These are phyloP conservation scores for Calonectria pseudoreteaudii DNA, from an alignment of 2,329 filamentous ascomycete species.

Conservation along the genomic window DNA sequence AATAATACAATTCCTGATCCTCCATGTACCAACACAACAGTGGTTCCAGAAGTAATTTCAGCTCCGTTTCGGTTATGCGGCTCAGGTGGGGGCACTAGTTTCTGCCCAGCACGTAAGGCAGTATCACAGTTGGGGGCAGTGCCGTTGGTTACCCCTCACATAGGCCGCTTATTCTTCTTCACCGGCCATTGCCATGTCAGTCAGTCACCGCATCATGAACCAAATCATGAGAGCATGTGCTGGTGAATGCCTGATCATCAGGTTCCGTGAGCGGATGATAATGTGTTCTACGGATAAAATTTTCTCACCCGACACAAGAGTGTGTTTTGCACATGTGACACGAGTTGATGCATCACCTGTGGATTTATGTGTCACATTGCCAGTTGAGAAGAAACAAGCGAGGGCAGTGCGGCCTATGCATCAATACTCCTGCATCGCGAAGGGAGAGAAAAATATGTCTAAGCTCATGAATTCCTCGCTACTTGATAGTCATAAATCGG, in stretches of 20 bases:
- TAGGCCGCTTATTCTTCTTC: neutral
- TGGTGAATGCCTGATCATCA: neutral
- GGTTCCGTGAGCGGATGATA: neutral
- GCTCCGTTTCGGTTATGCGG: neutral
- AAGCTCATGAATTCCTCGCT: neutral
- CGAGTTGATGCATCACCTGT: neutral
- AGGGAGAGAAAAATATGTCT: neutral
- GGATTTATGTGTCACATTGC: neutral
- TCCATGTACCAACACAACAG: neutral
- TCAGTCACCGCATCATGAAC: neutral
- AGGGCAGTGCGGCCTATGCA: neutral
- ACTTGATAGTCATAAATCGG: neutral
- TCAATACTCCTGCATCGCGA: neutral
- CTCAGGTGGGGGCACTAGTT: neutral
- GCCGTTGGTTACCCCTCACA: neutral
- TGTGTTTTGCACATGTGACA: neutral
- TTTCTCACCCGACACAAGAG: neutral
- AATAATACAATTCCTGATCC: neutral
- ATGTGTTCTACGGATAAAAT: neutral
- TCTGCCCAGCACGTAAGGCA: neutral
- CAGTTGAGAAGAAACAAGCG: neutral
- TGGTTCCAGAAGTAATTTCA: neutral
- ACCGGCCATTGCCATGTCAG: neutral
- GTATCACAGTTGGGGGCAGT: no score
- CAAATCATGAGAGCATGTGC: neutral